phyloP scores from a whole-genome alignment of 1,139 yeast species.

The Yamadazyma membranifaciens region DNA sequence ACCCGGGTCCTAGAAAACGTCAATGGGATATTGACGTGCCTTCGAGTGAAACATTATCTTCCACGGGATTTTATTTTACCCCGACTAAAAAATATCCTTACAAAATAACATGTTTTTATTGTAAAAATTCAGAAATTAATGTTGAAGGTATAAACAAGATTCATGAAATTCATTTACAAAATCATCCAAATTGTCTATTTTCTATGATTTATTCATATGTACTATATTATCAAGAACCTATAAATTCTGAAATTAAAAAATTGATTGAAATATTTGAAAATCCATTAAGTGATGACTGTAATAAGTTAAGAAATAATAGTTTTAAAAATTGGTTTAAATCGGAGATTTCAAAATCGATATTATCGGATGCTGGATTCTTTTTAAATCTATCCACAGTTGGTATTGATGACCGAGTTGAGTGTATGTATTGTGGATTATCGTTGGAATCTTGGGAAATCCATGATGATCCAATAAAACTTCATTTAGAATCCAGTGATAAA shows the following conservation, averaged over 20 bases:
- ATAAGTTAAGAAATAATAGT: constrained; percentile 47
- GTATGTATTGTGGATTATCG: constrained; percentile 68
- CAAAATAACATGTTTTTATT: constrained; percentile 59
- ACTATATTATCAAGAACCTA: constrained; percentile 1
- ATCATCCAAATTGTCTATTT: constrained; percentile 48
- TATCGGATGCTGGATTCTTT: constrained; percentile 57
- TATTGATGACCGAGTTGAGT: constrained; percentile 56
- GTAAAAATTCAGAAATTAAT: constrained; percentile 46
- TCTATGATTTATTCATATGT: constrained; percentile 24
- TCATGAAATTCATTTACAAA: constrained; percentile 44
- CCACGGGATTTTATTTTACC: constrained; percentile 67
- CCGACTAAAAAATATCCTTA: constrained; percentile 51
- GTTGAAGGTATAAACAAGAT: constrained; percentile 34
- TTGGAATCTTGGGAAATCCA: constrained; percentile 70
- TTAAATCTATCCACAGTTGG: constrained; percentile 49
- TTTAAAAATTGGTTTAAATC: constrained; percentile 36
- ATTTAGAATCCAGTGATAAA: constrained; percentile 18
- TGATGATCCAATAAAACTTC: constrained; percentile 65
- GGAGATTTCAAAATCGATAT: constrained; percentile 37
- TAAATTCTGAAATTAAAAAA: neutral
- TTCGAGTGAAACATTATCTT: constrained; percentile 33
- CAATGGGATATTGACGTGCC: constrained; percentile 19
- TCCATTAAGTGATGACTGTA: constrained; percentile 28
- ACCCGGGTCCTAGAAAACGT: constrained; percentile 10
- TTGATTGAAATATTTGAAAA: constrained; percentile 24